Conservation (phyloP, 2,329 filamentous ascomycete genomes). For the Phialocephala subalpina region DNA sequence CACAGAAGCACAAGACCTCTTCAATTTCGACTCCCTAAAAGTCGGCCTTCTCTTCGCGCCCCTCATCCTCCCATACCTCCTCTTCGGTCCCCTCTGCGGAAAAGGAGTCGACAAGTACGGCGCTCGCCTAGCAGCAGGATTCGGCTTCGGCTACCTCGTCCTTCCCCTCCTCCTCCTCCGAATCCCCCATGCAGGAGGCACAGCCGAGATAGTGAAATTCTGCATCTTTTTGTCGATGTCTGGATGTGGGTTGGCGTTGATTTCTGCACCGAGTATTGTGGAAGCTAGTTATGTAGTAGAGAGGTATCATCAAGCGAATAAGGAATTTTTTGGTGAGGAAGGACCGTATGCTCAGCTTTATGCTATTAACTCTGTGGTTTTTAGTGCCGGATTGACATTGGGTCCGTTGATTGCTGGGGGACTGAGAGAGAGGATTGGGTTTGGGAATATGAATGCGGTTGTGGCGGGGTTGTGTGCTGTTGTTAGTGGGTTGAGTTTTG, state of each 20-base stretch:
- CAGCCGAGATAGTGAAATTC: slow-evolving; percentile 53
- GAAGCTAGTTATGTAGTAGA: slow-evolving; percentile 64
- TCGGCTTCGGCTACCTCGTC: slow-evolving; percentile 40
- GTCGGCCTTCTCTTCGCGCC: slow-evolving; percentile 50
- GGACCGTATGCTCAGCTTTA: slow-evolving; percentile 73
- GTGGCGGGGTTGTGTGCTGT: slow-evolving; percentile 35
- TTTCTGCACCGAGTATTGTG: slow-evolving; percentile 62
- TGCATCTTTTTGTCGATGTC: slow-evolving; percentile 53
- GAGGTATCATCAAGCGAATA: slow-evolving; percentile 62
- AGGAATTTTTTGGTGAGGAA: slow-evolving; percentile 59
- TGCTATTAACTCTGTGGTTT: slow-evolving; percentile 69
- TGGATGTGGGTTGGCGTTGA: slow-evolving; percentile 60
- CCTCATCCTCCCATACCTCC: slow-evolving; percentile 46
- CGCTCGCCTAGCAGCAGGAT: slow-evolving; percentile 43
- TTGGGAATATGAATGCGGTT: slow-evolving; percentile 59
- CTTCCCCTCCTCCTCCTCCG: slow-evolving; percentile 48
- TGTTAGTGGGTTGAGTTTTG: slow-evolving; percentile 32
- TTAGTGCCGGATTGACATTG: slow-evolving; percentile 64
- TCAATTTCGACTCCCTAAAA: slow-evolving; percentile 46
- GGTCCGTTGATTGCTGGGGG: slow-evolving; percentile 65
- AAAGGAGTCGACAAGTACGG: slow-evolving; percentile 49
- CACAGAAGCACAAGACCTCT: slow-evolving; percentile 47
- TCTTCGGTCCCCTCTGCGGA: slow-evolving; percentile 46
- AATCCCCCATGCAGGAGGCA: slow-evolving; percentile 49
- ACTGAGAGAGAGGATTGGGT: slow-evolving; percentile 59